Conservation (phyloP, 371 early-diverging fungal genomes). For the Actinomucor elegans region DNA sequence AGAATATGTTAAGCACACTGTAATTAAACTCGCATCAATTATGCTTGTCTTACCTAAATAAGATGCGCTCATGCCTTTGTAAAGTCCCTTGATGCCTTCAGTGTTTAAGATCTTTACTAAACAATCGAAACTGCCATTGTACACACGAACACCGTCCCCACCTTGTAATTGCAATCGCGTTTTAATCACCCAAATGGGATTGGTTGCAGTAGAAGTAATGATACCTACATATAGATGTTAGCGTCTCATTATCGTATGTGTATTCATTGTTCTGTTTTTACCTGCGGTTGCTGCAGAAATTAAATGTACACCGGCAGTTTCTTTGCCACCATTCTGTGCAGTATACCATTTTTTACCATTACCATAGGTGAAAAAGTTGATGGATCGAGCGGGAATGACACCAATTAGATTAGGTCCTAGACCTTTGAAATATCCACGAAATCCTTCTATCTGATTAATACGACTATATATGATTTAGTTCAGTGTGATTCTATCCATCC, state of each 20-base stretch:
- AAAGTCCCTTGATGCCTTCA: conserved; percentile 85
- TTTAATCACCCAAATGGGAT: conserved; percentile 97
- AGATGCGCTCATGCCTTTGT: conserved; percentile 90
- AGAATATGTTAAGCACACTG: too few species aligned
- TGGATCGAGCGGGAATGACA: conserved; percentile 87
- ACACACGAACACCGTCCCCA: conserved; percentile 41
- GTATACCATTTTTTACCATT: conserved; percentile 82
- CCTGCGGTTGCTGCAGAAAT: conserved; percentile 86
- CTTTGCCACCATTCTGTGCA: conserved; percentile 72
- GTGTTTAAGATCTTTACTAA: conserved; percentile 60
- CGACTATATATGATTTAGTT: conserved; percentile 36
- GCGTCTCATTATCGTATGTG: too few species aligned
- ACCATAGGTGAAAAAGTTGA: conserved; percentile 89
- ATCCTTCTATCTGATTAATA: conserved; percentile 81
- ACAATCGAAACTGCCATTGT: conserved; percentile 81
- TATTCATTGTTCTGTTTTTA: too few species aligned
- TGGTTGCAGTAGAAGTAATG: conserved; percentile 80
- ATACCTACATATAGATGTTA: too few species aligned
- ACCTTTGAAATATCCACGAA: conserved; percentile 89
- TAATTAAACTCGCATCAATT: too few species aligned
- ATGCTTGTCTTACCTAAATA: conserved; percentile 65
- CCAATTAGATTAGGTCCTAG: conserved; percentile 92
- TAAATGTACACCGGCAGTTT: conserved; percentile 81
- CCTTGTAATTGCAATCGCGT: conserved; percentile 91
- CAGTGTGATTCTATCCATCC: background rate